Evolutionary conservation across 495 filamentous ascomycete species (phyloP).

Genomic region (Penicillium daleae): DNA sequence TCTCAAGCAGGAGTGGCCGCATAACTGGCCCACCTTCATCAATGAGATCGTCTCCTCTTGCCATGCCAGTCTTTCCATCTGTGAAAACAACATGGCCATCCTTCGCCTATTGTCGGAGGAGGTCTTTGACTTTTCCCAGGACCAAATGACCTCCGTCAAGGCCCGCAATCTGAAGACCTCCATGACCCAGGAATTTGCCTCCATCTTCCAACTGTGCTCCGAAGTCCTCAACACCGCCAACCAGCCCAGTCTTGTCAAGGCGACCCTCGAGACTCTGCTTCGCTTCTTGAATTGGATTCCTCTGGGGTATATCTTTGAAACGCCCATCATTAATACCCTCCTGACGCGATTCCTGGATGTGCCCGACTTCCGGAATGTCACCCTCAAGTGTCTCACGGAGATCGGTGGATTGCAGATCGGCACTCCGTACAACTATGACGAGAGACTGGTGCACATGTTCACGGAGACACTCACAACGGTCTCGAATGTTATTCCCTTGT

Average conservation of each 20-base stretch:
- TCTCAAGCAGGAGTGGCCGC: conserved; percentile 99
- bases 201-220: conserved; percentile 94
- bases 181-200: conserved; percentile 97
- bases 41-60: conserved; percentile 98
- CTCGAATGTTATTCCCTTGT: conserved; percentile 85
- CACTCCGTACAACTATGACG: conserved; percentile 79
- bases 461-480: conserved; percentile 90
- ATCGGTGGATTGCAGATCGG: conserved; percentile 90
- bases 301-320: conserved; percentile 97
- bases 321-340: conserved; percentile 91
- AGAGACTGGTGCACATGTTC: conserved; percentile 95
- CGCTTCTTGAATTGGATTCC: conserved; percentile 99
- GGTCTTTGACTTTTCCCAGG: conserved; percentile 97
- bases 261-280: conserved; percentile 90
- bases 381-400: conserved; percentile 94
- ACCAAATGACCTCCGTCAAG: conserved; percentile 97
- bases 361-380: conserved; percentile 94
- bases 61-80: conserved; percentile 91
- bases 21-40: conserved; percentile 99
- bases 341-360: conserved; percentile 85
- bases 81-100: conserved; percentile 99
- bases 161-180: conserved; percentile 94
- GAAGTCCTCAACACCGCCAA: conserved; percentile 88
- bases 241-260: conserved; percentile 86
- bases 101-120: conserved; percentile 94